Conservation (phyloP, 352 stramenopile species). For the Phytopythium aichiense region DNA sequence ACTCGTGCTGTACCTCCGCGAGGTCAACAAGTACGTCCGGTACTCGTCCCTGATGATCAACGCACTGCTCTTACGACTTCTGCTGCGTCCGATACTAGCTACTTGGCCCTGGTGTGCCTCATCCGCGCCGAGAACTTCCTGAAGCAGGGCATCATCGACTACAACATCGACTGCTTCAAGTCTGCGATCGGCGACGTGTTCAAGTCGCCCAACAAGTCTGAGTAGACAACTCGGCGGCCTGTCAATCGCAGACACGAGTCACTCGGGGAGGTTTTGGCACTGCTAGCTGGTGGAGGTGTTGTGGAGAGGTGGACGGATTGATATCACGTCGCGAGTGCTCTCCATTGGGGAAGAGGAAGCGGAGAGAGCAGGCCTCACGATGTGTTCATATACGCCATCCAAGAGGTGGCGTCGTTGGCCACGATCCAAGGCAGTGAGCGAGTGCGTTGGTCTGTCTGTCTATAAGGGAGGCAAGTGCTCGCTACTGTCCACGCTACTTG, state of each 20-base stretch:
- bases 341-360: neutral
- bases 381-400: no score
- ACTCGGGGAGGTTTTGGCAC: neutral
- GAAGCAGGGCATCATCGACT: conserved; percentile 98
- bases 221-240: conserved; percentile 15
- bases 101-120: conserved; percentile 98
- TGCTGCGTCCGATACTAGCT: conserved; percentile 29
- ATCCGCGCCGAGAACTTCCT: conserved; percentile 96
- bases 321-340: no score
- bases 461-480: conserved; percentile 4
- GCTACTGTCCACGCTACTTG: conserved; percentile 23
- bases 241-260: neutral
- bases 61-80: no score
- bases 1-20: conserved; percentile 94
- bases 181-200: conserved; percentile 89
- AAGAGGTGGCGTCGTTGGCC: no score
- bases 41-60: neutral
- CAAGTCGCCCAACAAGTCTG: conserved; percentile 57
- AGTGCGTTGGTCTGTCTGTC: neutral
- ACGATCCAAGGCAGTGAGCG: neutral
- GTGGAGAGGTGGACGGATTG: neutral
- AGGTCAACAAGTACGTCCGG: conserved; percentile 87
- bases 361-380: neutral
- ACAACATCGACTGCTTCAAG: conserved; percentile 99
- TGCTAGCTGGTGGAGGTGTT: neutral